These are phyloP conservation scores for Ascocoryne sarcoides DNA, from an alignment of 2,329 filamentous ascomycete genomes.

Conservation along the genomic window DNA sequence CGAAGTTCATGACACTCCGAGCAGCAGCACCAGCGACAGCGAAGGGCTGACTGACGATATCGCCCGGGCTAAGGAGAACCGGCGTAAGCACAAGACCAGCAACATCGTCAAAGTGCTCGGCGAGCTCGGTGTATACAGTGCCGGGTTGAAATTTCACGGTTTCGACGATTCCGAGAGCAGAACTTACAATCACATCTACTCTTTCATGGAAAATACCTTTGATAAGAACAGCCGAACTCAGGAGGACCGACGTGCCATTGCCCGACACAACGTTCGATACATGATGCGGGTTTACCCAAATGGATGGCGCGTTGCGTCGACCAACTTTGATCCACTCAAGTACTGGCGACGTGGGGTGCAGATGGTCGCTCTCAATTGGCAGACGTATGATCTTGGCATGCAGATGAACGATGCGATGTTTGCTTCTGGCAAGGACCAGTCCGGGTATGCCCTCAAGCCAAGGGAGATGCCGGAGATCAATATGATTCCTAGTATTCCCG, in stretches of 20 bases:
- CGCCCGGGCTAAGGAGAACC: conserved; percentile 43
- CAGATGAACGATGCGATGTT: conserved; percentile 99
- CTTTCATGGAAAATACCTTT: conserved; percentile 85
- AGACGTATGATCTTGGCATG: conserved; percentile 92
- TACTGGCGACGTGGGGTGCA: conserved; percentile 96
- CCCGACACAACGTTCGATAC: conserved; percentile 84
- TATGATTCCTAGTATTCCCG: conserved; percentile 42
- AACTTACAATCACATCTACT: conserved; percentile 89
- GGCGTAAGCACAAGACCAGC: conserved; percentile 57
- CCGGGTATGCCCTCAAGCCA: conserved; percentile 91
- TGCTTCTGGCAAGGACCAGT: conserved; percentile 73
- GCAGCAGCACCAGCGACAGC: conserved; percentile 68
- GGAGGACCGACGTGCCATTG: conserved; percentile 68
- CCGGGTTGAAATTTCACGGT: conserved; percentile 70
- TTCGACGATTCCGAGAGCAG: conserved; percentile 74
- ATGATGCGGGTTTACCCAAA: conserved; percentile 93
- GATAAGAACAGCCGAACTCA: conserved; percentile 68
- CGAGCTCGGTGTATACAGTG: conserved; percentile 71
- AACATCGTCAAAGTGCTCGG: conserved; percentile 81
- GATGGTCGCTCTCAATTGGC: conserved; percentile 98
- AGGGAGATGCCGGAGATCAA: conserved; percentile 69
- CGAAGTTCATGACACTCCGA: conserved; percentile 38
- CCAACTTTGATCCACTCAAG: conserved; percentile 87
- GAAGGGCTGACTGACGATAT: conserved; percentile 54
- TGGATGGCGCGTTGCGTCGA: conserved; percentile 70